Base-by-base conservation (phyloP, 208 protist species). In the Trypanosoma mega region DNA sequence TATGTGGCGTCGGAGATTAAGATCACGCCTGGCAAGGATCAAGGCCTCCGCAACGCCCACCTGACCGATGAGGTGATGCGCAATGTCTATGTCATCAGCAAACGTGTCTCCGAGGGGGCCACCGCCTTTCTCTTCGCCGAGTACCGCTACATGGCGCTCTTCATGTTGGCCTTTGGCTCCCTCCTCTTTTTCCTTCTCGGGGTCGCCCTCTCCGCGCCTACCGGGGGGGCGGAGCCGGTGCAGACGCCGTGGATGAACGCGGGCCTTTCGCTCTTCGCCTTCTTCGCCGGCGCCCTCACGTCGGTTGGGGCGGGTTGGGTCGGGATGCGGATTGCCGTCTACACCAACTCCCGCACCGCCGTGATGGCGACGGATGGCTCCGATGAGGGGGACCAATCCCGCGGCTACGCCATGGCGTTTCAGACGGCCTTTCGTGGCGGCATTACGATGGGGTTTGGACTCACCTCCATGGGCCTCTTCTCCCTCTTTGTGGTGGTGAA, bases 291-390 rank as follows among this genome's bases (percentile, higher is more conserved):
- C 34, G 82, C 84, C 8, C 6, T 91, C 43, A 93, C 88, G 4
- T 93, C 85, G 12, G 77, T 90, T n/a, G 53, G 59, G n/a, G 70
- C 87, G 12, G 90, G 90, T 20, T 92, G 80, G 78, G 87, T 96
- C 62, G 87, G 90, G 34, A 96, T 96, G 90, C 80, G 82, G 60
- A 94, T 96, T 55, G 84, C 85, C 30, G 90, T 96, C 9, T 94
- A 86, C 75, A 92, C 87, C 1, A 96, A 96, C 63, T 76, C 80
- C 37, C 74, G 90, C 46, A 94, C 88, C 7, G 83, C 89, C 20
- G 76, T 90, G 31, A 90, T 90, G 80, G 85, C 87, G 8, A 92
- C 82, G 34, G 58, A 63, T 20, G 82, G 83, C 37, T 75, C 66
- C 36, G 80, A 77, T 20, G 74, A 89, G 18, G 78, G 76, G 23